Base-by-base conservation (phyloP, 176 grass and related monocot genomes). In the Zea luxurians region DNA sequence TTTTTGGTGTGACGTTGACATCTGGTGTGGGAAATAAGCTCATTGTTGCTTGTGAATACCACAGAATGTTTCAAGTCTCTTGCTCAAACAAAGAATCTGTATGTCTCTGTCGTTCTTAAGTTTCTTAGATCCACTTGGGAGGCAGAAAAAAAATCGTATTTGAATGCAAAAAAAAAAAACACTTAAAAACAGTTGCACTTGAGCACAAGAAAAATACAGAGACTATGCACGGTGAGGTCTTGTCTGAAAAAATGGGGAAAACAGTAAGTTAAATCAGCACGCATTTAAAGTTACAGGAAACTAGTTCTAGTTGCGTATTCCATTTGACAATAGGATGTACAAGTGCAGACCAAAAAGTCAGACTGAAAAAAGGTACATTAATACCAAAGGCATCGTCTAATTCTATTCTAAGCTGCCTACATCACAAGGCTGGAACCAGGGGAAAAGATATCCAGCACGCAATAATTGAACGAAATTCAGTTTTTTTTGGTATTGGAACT, bases 111-210 rank as follows among this genome's bases (percentile, higher is more conserved):
- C 78, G 37, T 72, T 89, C 66, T n/a, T 44, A 38, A 71, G 58
- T 45, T 61, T 80, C 54, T 72, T 50, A 60, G 10, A 72, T 17
- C 36, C 36, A 85, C 49, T 77, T 73, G 72, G 49, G 49, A 52
- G 18, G 49, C 64, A 50, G 49, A 4, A 66, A 73, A 52, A 27
- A 27, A 27, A 62, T 81, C 58, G 1, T 11, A 40, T 16, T 46
- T 75, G 81, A n/a, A 70, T 62, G 17, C 37, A 50, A 11, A 27
- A 44, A 83, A 41, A 50, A 11, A 27, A 44, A 83, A 41, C 37
- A 88, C 69, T 83, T 80, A 36, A 48, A 80, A 59, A 53, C 42
- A 66, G 72, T 71, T 81, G 65, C 50, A 85, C 61, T 57, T 65
- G 37, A 81, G 71, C 82, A 81, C 59, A 81, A 71, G 71, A 49